These are phyloP conservation scores for Gentiana dahurica DNA, from an alignment of 257 asterid species.

Conservation along the genomic window DNA sequence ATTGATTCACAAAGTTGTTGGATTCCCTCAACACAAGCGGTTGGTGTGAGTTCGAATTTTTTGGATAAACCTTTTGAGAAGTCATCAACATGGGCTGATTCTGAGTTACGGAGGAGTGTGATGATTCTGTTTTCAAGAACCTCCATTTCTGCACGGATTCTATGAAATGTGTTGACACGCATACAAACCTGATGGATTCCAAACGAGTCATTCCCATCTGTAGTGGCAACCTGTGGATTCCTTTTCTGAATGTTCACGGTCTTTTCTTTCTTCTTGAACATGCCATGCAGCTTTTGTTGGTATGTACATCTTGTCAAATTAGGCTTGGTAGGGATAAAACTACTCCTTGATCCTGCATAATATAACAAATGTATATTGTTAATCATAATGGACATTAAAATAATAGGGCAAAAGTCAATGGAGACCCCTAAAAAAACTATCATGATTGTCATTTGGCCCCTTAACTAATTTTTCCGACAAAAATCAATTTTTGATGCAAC, in stretches of 20 bases:
- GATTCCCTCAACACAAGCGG: constrained; percentile 76
- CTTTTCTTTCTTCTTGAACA: constrained; percentile 82
- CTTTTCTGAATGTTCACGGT: constrained; percentile 36
- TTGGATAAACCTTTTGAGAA: constrained; percentile 63
- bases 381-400: constrained; percentile 1
- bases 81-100: constrained; percentile 80
- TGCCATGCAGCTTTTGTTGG: constrained; percentile 38
- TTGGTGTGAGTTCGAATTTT: constrained; percentile 73
- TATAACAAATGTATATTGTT: constrained; percentile 4
- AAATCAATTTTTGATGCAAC: too few relatives aligned
- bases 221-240: constrained; percentile 74
- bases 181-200: constrained; percentile 73
- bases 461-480: too few relatives aligned
- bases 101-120: constrained; percentile 81
- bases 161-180: constrained; percentile 83
- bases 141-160: constrained; percentile 63
- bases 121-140: constrained; percentile 78
- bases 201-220: constrained; percentile 47
- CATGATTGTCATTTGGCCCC: too few relatives aligned
- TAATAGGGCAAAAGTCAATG: constrained; percentile 1
- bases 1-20: constrained; percentile 72
- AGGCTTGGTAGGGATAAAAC: constrained; percentile 74
- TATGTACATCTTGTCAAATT: constrained; percentile 77
- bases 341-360: constrained; percentile 65
- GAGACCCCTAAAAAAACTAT: too few relatives aligned